phyloP scores from a whole-genome alignment of 2,329 filamentous ascomycete species.

The Talaromyces rugulosus region DNA sequence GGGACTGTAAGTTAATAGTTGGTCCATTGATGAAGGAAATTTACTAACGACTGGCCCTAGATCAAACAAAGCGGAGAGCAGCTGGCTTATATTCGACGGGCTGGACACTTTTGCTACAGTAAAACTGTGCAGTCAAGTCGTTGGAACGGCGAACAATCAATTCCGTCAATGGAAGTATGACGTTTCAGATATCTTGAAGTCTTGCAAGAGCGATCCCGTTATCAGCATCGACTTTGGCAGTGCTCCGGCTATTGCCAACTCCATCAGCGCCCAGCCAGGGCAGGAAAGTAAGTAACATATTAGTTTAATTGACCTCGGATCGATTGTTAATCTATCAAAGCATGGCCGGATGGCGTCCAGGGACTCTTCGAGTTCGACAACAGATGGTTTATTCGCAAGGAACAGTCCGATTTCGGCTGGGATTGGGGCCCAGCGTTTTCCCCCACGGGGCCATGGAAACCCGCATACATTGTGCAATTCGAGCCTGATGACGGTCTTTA shows the following conservation, averaged over 20 bases:
- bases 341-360: constrained; percentile 50
- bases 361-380: constrained; percentile 50
- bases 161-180: constrained; percentile 61
- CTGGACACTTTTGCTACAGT: constrained; percentile 59
- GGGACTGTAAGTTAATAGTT: constrained; percentile 32
- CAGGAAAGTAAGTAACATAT: constrained; percentile 36
- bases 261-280: constrained; percentile 48
- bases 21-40: not conserved
- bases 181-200: constrained; percentile 44
- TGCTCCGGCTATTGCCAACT: constrained; percentile 50
- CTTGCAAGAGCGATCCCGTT: constrained; percentile 37
- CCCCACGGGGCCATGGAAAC: constrained; percentile 61
- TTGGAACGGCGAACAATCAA: constrained; percentile 58
- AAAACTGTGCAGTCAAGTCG: constrained; percentile 49
- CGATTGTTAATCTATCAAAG: constrained; percentile 18
- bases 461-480: constrained; percentile 55
- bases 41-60: constrained; percentile 15
- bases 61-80: constrained; percentile 32
- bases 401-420: constrained; percentile 63
- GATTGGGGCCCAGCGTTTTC: constrained; percentile 60
- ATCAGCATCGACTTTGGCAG: constrained; percentile 55
- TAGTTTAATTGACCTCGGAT: not conserved
- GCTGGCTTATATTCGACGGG: constrained; percentile 59
- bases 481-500: constrained; percentile 39
- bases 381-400: constrained; percentile 56